These are phyloP conservation scores for Daldinia loculata DNA, from an alignment of 495 filamentous ascomycete species.

Conservation along the genomic window DNA sequence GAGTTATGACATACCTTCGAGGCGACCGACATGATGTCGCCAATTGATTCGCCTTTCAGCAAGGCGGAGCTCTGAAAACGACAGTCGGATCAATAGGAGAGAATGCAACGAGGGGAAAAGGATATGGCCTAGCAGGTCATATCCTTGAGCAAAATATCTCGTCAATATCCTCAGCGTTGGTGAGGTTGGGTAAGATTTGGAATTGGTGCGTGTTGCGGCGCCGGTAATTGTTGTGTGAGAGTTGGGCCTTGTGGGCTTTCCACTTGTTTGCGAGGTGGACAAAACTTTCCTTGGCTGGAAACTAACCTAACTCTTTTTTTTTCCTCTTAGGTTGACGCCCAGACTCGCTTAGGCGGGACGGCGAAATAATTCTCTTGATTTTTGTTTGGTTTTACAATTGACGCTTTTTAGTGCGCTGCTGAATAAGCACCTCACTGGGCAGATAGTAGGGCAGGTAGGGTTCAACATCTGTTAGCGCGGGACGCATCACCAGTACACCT, in stretches of 20 bases:
- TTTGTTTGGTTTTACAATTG: slow-evolving; percentile 22
- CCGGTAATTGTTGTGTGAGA: slow-evolving; percentile 24
- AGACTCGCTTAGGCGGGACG: slow-evolving; percentile 38
- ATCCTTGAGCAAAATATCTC: slow-evolving; percentile 34
- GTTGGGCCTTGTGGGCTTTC: slow-evolving; percentile 12
- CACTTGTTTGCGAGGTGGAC: slow-evolving; percentile 20
- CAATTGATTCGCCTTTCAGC: slow-evolving; percentile 57
- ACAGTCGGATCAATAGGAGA: slow-evolving; percentile 46
- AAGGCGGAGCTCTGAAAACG: slow-evolving; percentile 52
- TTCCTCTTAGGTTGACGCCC: slow-evolving; percentile 1
- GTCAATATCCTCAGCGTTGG: slow-evolving; percentile 25
- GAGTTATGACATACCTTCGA: slow-evolving; percentile 62
- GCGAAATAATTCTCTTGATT: slow-evolving; percentile 31
- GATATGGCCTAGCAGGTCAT: slow-evolving; percentile 49
- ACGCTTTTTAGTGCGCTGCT: slow-evolving; percentile 39
- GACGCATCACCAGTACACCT: not conserved
- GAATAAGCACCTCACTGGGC: slow-evolving; percentile 14
- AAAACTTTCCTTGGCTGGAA: slow-evolving; percentile 28
- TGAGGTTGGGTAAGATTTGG: slow-evolving; percentile 20
- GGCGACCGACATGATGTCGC: slow-evolving; percentile 70
- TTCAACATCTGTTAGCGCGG: slow-evolving; percentile 21
- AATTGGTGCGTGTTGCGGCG: slow-evolving; percentile 17
- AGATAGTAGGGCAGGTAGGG: slow-evolving; percentile 34
- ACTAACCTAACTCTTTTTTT: slow-evolving; percentile 22
- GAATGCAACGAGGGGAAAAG: slow-evolving; percentile 40